Evolutionary conservation across 768 basidiomycete genomes (phyloP).

Genomic region (Phylloporus sp.): DNA sequence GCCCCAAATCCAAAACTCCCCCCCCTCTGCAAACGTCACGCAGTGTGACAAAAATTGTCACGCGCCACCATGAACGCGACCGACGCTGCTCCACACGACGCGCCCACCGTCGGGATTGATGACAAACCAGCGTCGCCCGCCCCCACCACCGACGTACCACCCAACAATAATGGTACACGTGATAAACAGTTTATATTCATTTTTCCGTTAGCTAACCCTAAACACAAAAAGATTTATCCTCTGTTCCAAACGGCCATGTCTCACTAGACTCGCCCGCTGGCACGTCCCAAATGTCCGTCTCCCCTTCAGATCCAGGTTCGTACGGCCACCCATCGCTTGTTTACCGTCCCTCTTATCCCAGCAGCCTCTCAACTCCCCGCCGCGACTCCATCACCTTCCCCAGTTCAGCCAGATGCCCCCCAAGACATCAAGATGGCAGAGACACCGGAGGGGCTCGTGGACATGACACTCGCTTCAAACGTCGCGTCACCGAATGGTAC

Average conservation of each 20-base stretch:
- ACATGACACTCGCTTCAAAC: conserved; percentile 13
- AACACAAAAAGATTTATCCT: conserved; percentile 30
- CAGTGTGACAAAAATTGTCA: conserved; percentile 61
- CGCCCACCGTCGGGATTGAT: conserved; percentile 28
- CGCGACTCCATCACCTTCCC: conserved; percentile 44
- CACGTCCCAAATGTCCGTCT: conserved; percentile 37
- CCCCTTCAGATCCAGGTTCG: conserved; percentile 50
- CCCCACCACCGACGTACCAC: conserved; percentile 16
- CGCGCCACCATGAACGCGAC: conserved; percentile 64
- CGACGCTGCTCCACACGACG: conserved; percentile 25
- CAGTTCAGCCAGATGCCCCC: conserved; percentile 39
- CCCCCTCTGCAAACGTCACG: conserved; percentile 47
- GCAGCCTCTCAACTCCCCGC: conserved; percentile 41
- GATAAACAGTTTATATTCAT: conserved; percentile 29
- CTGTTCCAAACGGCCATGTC: conserved; percentile 63
- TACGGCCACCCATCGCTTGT: conserved; percentile 15
- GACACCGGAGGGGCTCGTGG: conserved; percentile 16
- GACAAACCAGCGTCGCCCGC: conserved; percentile 24
- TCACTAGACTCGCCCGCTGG: conserved; percentile 34
- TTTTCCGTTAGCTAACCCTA: conserved; percentile 35
- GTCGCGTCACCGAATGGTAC: conserved; percentile 12
- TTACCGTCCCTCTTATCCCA: conserved; percentile 26
- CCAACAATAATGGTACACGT: conserved; percentile 38
- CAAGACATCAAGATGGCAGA: conserved; percentile 57
- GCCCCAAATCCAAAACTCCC: conserved; percentile 63